Percentiles rank a stretch among this genome's conserved stretches.
phyloP scores from a whole-genome alignment of 1,284 basidiomycete species.

The Lentinula novae-zelandiae region DNA sequence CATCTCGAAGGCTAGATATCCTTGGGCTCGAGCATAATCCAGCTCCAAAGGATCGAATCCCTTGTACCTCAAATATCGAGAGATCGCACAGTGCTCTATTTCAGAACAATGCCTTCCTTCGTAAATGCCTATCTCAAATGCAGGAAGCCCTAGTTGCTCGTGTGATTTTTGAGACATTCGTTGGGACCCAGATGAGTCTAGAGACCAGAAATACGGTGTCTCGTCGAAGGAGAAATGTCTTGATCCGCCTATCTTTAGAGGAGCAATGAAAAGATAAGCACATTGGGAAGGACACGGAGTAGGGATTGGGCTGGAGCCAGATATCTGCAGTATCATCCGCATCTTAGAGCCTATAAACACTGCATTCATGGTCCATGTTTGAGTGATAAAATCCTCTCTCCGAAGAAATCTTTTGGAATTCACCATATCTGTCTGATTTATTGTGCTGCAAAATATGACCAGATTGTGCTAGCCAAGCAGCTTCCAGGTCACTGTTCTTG shows the following conservation, averaged over 20 bases:
- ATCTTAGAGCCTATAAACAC: neutral
- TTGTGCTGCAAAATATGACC: neutral
- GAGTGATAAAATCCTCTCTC: neutral
- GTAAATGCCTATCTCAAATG: neutral
- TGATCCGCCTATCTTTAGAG: neutral
- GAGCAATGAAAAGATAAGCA: conserved; percentile 3
- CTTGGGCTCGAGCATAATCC: neutral
- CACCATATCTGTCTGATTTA: neutral
- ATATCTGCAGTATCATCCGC: neutral
- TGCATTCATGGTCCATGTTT: neutral
- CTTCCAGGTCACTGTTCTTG: neutral
- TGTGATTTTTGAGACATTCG: neutral
- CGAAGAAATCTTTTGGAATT: neutral
- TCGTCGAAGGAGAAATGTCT: neutral
- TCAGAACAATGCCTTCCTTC: neutral
- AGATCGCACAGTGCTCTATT: neutral
- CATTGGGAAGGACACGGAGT: neutral
- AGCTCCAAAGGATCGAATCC: neutral
- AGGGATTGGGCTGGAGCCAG: neutral
- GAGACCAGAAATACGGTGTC: neutral
- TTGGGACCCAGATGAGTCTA: neutral
- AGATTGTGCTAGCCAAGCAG: neutral
- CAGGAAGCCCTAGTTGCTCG: neutral
- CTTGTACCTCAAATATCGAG: neutral
- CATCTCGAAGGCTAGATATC: neutral